These are phyloP conservation scores for Cicer arietinum DNA, from an alignment of 306 rosid species.

Conservation along the genomic window DNA sequence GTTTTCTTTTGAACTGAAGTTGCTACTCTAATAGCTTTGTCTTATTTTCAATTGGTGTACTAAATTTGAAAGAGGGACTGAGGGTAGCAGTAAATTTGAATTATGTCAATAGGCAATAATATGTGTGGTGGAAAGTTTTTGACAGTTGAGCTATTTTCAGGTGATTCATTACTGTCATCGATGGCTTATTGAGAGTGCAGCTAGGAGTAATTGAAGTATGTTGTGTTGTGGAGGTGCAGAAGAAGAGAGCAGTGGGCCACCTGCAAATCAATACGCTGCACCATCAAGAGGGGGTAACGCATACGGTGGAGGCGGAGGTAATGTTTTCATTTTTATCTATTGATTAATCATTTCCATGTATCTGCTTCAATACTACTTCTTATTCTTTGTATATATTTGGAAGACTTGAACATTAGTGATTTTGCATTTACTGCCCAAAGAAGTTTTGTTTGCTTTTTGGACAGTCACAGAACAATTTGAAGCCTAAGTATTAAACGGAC, in stretches of 20 bases:
- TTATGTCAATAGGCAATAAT: neutral
- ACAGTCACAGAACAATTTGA: too few species aligned
- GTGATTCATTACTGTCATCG: conserved; percentile 39
- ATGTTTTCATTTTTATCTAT: neutral
- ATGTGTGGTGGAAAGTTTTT: conserved; percentile 7
- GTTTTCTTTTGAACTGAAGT: too few species aligned
- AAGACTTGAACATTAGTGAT: neutral
- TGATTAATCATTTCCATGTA: neutral
- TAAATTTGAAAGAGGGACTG: neutral
- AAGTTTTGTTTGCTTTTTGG: neutral
- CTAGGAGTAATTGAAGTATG: conserved; percentile 61
- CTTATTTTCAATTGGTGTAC: neutral
- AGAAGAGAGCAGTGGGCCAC: conserved; percentile 74
- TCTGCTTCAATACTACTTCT: neutral
- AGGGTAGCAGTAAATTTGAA: neutral
- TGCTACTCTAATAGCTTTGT: neutral
- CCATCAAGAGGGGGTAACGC: conserved; percentile 72
- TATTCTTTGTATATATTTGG: neutral
- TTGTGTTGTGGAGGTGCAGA: conserved; percentile 85
- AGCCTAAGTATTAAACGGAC: too few species aligned
- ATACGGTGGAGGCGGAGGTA: conserved; percentile 64
- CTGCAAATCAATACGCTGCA: conserved; percentile 67
- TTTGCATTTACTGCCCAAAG: neutral
- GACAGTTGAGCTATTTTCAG: conserved; percentile 38
- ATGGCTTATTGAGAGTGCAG: conserved; percentile 57